Base-by-base conservation (phyloP, 768 basidiomycete genomes). In the Boletellus ananas region DNA sequence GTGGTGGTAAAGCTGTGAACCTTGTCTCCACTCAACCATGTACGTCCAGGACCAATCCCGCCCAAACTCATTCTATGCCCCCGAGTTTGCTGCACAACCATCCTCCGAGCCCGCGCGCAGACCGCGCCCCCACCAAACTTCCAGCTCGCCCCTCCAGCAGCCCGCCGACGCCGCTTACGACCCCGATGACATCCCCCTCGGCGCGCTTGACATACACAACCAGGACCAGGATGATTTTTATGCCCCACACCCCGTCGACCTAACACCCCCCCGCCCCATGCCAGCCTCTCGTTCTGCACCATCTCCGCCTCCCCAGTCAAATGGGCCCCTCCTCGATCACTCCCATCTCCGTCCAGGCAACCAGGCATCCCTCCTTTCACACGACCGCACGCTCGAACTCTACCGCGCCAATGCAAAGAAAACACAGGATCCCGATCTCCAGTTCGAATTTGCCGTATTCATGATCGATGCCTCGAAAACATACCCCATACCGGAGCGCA, bases 321-420 rank as follows among this genome's bases (percentile, higher is more conserved):
- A 48, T 17, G 84, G 76, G 3, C 83, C 86, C 41, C 79, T 93
- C 61, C 81, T 92, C 50, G 90, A 93, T 74, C 90, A 92, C 58
- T 91, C 93, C 35, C 94, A 97, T 70, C 81, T 96, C 35, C 84
- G 87, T 12, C 94, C 94, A 16, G 96, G 96, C 29, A 90, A 88
- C 41, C 85, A 93, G 59, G 96, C 94, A 4, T 84, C 93, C 6
- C 81, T 98, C 12, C 85, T 97, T 58, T 94, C 92, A 1, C 90
- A 97, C 68, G 93, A 94, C 70, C 90, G 90, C 51, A 98, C 96
- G 2, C 84, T 99, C 52, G 94, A 97, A 69, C 84, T 96, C 54
- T 99, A 99, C 74, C 89, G 96, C 41, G 84, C 87, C 38, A 99
- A 99, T 69, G 96, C 95, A 29, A 96, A 95, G 74, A 98, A 98